Evolutionary conservation across 2,329 filamentous ascomycete genomes (phyloP).

Genomic region (Alternaria brassicicola): DNA sequence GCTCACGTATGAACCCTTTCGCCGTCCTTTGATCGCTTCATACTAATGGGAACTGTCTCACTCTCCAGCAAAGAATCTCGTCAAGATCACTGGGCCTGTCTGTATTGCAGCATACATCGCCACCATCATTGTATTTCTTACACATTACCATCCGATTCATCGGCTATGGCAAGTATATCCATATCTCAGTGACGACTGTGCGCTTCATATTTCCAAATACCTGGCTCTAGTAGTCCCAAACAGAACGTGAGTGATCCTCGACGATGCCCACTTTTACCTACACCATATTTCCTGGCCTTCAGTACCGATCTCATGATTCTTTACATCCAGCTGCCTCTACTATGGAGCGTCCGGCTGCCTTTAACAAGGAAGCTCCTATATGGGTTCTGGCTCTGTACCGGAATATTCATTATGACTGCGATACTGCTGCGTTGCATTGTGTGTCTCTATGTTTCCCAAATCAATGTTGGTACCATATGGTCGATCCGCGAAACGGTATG

Average conservation of each 20-base stretch:
- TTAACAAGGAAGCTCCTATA: not conserved
- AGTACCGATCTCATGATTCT: constrained; percentile 9
- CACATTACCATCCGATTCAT: constrained; percentile 14
- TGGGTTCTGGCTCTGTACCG: constrained; percentile 4
- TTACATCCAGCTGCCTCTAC: constrained; percentile 2
- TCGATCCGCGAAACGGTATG: constrained; percentile 9
- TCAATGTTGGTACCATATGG: constrained; percentile 8
- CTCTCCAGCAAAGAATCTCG: constrained; percentile 9
- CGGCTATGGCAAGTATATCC: constrained; percentile 19
- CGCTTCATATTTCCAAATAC: constrained; percentile 18
- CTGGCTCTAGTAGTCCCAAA: constrained; percentile 12
- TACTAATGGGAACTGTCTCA: constrained; percentile 6
- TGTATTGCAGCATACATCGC: constrained; percentile 8
- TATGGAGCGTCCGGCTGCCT: constrained; percentile 3
- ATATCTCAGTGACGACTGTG: constrained; percentile 15
- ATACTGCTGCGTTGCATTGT: constrained; percentile 1
- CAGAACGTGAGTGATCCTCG: not conserved
- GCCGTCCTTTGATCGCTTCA: not conserved
- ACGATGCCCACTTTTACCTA: not conserved
- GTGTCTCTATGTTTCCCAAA: constrained; percentile 8
- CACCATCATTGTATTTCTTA: constrained; percentile 9
- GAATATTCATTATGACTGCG: constrained; percentile 4
- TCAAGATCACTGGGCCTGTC: constrained; percentile 11
- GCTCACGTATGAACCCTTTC: constrained; percentile 8
- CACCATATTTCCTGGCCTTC: not conserved